Evolutionary conservation across 306 rosid genomes (phyloP).

Genomic region (Potentilla sterilis): DNA sequence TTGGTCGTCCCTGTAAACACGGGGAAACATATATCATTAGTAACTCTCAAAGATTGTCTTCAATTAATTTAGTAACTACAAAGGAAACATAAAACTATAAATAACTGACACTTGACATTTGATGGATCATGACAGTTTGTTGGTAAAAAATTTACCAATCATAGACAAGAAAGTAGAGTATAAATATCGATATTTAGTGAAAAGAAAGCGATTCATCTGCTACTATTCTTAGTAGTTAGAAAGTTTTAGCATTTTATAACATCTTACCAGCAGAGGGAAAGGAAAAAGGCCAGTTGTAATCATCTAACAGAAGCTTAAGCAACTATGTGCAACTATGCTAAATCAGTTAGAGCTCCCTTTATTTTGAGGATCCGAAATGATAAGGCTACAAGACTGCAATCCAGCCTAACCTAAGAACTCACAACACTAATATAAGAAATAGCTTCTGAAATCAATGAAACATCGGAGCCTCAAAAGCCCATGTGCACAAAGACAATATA

Average conservation of each 20-base stretch:
- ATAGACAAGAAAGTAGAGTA: neutral
- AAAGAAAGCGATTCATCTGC: neutral
- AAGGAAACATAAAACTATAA: neutral
- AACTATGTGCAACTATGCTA: neutral
- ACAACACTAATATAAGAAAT: neutral
- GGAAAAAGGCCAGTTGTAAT: neutral
- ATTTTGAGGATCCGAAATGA: neutral
- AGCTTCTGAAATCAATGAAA: neutral
- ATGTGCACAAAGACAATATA: neutral
- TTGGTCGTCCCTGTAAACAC: conserved; percentile 86
- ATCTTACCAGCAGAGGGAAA: neutral
- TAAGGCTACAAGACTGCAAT: neutral
- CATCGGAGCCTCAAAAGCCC: neutral
- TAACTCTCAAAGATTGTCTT: neutral
- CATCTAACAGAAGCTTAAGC: neutral
- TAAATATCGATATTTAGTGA: neutral
- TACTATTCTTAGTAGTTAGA: neutral
- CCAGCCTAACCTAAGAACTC: neutral
- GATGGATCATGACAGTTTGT: neutral
- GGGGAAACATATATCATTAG: neutral
- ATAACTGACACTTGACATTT: neutral
- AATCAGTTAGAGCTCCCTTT: neutral
- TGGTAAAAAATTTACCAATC: neutral
- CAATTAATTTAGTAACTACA: neutral
- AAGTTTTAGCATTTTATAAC: neutral